Conservation (phyloP, 495 filamentous ascomycete genomes). For the Jackrogersella minutella region DNA sequence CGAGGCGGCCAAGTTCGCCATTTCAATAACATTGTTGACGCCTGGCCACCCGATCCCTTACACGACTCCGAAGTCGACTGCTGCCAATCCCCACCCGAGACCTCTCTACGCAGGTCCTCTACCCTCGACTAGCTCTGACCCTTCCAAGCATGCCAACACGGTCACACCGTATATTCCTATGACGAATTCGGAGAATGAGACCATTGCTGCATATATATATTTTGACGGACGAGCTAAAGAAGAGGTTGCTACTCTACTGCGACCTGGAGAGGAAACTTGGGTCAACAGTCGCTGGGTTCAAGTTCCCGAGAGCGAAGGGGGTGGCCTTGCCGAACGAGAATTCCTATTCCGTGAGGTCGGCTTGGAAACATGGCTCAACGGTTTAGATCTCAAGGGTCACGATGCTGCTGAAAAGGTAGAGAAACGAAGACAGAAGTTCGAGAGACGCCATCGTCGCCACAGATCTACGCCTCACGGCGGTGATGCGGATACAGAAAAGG, state of each 20-base stretch:
- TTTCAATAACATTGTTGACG: constrained; percentile 95
- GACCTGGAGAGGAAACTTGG: constrained; percentile 97
- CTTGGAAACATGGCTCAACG: constrained; percentile 93
- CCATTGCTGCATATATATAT: constrained; percentile 98
- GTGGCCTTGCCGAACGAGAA: constrained; percentile 93
- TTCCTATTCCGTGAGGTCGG: constrained; percentile 98
- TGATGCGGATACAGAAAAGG: constrained; percentile 61
- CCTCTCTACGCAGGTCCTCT: constrained; percentile 79
- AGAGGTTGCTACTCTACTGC: constrained; percentile 92
- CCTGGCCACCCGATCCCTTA: constrained; percentile 89
- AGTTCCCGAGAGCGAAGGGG: constrained; percentile 87
- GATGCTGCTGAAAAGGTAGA: constrained; percentile 87
- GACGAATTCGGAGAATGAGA: constrained; percentile 90
- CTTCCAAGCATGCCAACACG: constrained; percentile 58
- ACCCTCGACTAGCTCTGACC: constrained; percentile 54
- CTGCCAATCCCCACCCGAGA: constrained; percentile 74
- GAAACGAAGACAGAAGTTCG: constrained; percentile 82
- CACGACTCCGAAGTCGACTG: constrained; percentile 78
- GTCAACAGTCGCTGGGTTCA: constrained; percentile 98
- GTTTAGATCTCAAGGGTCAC: constrained; percentile 88
- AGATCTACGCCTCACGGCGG: constrained; percentile 58
- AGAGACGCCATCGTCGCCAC: constrained; percentile 80
- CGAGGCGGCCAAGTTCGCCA: constrained; percentile 92
- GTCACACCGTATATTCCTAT: constrained; percentile 89
- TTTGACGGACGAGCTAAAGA: constrained; percentile 96